Evolutionary conservation across 2,329 filamentous ascomycete genomes (phyloP).

Genomic region (Colletotrichum nymphaeae): DNA sequence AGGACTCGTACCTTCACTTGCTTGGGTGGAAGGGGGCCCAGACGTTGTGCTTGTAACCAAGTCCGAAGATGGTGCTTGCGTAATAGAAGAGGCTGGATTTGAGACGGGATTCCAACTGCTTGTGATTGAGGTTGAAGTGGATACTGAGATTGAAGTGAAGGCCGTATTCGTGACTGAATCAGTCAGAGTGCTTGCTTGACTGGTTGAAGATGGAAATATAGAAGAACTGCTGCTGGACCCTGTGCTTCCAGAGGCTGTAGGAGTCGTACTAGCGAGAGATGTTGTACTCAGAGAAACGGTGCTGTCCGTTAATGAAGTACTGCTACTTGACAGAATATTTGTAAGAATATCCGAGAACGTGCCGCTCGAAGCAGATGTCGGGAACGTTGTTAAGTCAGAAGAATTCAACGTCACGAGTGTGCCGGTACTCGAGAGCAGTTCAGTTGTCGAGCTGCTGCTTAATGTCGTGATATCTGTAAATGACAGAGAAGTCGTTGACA

Average conservation of each 20-base stretch:
- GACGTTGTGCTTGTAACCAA: not conserved
- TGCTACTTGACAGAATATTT: not conserved
- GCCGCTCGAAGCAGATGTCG: not conserved
- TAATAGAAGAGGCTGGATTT: not conserved
- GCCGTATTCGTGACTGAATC: not conserved
- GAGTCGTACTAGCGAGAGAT: not conserved
- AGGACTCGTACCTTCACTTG: not conserved
- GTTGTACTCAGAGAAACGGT: not conserved
- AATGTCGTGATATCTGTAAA: not conserved
- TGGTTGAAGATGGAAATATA: not conserved
- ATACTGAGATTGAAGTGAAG: not conserved
- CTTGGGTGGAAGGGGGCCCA: not conserved
- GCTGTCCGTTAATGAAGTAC: not conserved
- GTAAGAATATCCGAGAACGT: not conserved
- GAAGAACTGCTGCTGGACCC: not conserved
- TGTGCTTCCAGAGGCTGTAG: not conserved
- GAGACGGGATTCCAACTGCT: not conserved
- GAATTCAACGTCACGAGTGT: not conserved
- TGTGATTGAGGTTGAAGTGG: not conserved
- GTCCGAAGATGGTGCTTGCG: not conserved
- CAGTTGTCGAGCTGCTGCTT: not conserved
- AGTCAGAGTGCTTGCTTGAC: not conserved
- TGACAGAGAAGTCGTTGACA: not conserved
- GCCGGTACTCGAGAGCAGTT: not conserved
- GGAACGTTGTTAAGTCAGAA: not conserved